Conservation (phyloP, 805 yeast genomes). For the Candida vartiovaarae region DNA sequence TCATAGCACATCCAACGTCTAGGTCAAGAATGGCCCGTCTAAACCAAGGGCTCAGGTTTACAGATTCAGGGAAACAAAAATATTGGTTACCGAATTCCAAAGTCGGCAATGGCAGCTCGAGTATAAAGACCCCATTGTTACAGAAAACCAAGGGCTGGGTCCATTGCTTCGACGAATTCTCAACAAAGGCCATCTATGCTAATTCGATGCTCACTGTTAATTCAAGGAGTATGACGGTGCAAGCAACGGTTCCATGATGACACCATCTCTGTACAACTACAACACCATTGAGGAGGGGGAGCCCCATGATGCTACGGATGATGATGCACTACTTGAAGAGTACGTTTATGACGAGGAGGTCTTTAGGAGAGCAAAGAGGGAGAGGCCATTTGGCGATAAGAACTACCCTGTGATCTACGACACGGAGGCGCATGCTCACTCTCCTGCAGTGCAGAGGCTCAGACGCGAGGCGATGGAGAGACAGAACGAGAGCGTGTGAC, state of each 20-base stretch:
- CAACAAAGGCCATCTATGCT: slow-evolving; percentile 21
- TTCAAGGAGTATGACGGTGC: slow-evolving; percentile 7
- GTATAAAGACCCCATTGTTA: slow-evolving; percentile 13
- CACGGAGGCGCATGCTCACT: slow-evolving; percentile 21
- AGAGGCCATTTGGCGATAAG: slow-evolving; percentile 31
- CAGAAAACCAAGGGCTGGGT: slow-evolving; percentile 12
- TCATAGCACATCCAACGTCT: slow-evolving; percentile 63
- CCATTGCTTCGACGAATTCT: slow-evolving; percentile 17
- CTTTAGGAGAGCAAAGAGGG: slow-evolving; percentile 28
- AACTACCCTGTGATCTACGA: slow-evolving; percentile 36
- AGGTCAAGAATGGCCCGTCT: slow-evolving; percentile 59
- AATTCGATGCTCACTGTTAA: slow-evolving; percentile 16
- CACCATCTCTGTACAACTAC: slow-evolving; percentile 2
- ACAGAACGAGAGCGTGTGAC: slow-evolving; percentile 1
- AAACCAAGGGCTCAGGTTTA: slow-evolving; percentile 77
- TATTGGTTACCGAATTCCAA: slow-evolving; percentile 52
- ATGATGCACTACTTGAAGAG: slow-evolving; percentile 17
- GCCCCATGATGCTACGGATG: slow-evolving; percentile 4
- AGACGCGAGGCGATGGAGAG: slow-evolving; percentile 17
- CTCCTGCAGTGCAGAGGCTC: slow-evolving; percentile 21
- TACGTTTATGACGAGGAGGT: slow-evolving; percentile 29
- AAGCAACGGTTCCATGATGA: background rate
- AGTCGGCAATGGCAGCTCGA: background rate
- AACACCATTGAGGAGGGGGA: slow-evolving; percentile 5
- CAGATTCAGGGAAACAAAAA: slow-evolving; percentile 67